phyloP scores from a whole-genome alignment of 2,329 filamentous ascomycete species.

The Fusarium torreyae region DNA sequence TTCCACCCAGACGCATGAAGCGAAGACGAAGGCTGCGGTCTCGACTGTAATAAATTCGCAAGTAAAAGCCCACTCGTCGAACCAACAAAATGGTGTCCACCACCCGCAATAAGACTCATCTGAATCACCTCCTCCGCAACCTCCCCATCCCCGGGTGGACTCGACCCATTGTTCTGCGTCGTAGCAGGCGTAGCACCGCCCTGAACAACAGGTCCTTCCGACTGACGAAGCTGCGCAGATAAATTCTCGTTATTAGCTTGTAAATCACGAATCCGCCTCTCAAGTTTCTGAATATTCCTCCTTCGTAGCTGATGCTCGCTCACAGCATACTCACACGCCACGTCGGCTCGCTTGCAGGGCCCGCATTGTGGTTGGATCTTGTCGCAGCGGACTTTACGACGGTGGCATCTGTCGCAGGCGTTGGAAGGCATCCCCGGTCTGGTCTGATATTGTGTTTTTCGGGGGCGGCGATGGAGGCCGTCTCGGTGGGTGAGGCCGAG shows the following conservation, averaged over 20 bases:
- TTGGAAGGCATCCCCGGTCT: conserved; percentile 31
- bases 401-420: conserved; percentile 60
- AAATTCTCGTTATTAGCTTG: conserved; percentile 50
- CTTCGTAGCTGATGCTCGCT: conserved; percentile 50
- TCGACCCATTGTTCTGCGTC: conserved; percentile 11
- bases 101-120: conserved; percentile 59
- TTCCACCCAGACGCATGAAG: conserved; percentile 34
- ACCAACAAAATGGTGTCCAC: conserved; percentile 60
- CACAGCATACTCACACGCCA: conserved; percentile 55
- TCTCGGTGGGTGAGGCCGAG: conserved; percentile 41
- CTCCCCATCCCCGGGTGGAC: conserved; percentile 42
- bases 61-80: conserved; percentile 59
- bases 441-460: too few relatives aligned
- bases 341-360: conserved; percentile 54
- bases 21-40: conserved; percentile 30
- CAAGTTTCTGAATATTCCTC: conserved; percentile 55
- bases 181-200: neutral
- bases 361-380: conserved; percentile 56
- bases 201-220: conserved; percentile 3
- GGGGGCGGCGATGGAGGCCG: conserved; percentile 28
- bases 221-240: conserved; percentile 25
- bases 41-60: conserved; percentile 57
- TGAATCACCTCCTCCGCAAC: conserved; percentile 60
- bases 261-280: conserved; percentile 53
- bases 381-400: conserved; percentile 60